Evolutionary conservation across 1,284 basidiomycete species (phyloP).

Genomic region (Cryptococcus amylolentus): DNA sequence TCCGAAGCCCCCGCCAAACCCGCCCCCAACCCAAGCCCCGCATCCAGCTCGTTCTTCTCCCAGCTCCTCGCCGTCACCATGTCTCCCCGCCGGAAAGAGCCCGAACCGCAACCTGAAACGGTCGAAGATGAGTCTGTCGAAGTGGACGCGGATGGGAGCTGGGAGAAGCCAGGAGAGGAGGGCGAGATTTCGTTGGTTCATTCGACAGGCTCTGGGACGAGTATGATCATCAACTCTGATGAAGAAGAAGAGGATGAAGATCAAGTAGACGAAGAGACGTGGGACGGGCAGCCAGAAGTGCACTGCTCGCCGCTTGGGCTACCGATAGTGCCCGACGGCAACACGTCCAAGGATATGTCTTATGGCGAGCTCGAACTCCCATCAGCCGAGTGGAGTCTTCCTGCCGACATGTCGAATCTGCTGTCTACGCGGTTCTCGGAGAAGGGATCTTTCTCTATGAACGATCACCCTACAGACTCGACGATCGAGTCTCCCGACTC

Average conservation of each 20-base stretch:
- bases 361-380: conserved; percentile 22
- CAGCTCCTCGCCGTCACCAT: conserved; percentile 34
- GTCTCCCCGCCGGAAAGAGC: conserved; percentile 19
- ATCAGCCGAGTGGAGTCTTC: conserved; percentile 21
- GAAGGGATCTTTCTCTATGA: conserved; percentile 15
- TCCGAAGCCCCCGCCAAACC: conserved; percentile 12
- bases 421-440: conserved; percentile 22
- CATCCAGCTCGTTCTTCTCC: conserved; percentile 32
- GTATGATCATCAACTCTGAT: conserved; percentile 1
- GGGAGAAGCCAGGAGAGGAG: conserved; percentile 40
- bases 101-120: neutral
- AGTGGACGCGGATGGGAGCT: conserved; percentile 25
- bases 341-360: conserved; percentile 17
- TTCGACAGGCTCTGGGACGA: conserved; percentile 18
- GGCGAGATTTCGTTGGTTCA: conserved; percentile 37
- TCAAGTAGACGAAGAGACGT: conserved; percentile 19
- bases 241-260: conserved; percentile 14
- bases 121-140: neutral
- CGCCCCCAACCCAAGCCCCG: conserved; percentile 12
- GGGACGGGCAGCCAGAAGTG: conserved; percentile 29
- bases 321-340: conserved; percentile 6
- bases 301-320: conserved; percentile 31
- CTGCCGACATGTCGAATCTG: conserved; percentile 37
- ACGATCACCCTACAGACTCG: neutral
- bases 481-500: neutral